Base-by-base conservation (phyloP, 768 basidiomycete species). In the Russula sp. region DNA sequence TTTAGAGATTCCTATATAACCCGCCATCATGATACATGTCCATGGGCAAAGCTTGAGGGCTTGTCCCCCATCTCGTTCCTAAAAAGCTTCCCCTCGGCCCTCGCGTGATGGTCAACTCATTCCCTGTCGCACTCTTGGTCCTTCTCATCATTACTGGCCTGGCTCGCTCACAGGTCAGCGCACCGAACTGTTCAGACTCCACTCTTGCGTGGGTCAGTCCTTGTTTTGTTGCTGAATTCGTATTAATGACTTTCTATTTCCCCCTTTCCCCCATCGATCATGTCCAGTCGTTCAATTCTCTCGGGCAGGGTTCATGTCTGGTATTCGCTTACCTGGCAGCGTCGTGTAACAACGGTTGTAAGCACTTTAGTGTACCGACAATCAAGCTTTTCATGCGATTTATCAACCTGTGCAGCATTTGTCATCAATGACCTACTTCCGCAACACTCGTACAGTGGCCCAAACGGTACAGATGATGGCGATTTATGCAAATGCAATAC, bases 401-500 rank as follows among this genome's bases (percentile, higher is more conserved):
- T 56, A 45, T 53, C 34, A 1, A 45, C 20, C 9, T 46, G 11
- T 29, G 18, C 41, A 65, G 63, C 7, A 22, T 59, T 65, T 32
- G 0, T 11, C 0, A 46, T 66, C 36, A 13, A 53, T 9, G 6
- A 56, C 13, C 35, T 65, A 32, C 8, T 14, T 18, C 63, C 63
- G 7, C 46, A 47, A 18, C 36, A 58, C 3, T 41, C 56, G 6
- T 67, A 67, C 41, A 45, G 18, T 3, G 66, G 64, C 3, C 64
- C 64, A 9, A 53, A 3, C 11, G 60, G 41, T 11, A 0, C 20
- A 8, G 46, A 63, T 5, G 16, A 53, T 22, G 53, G 18, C 25
- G 46, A 65, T 20, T 0, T n/a, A 29, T 71, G 71, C 60, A 53
- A 45, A 36, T 72, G 71, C 65, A 70, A 67, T 51, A 67, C 67